A percentile compares a stretch with the other conserved stretches of the same genome.
phyloP scores from a whole-genome alignment of 202 grass and related monocot species.

The Carex arenaria region DNA sequence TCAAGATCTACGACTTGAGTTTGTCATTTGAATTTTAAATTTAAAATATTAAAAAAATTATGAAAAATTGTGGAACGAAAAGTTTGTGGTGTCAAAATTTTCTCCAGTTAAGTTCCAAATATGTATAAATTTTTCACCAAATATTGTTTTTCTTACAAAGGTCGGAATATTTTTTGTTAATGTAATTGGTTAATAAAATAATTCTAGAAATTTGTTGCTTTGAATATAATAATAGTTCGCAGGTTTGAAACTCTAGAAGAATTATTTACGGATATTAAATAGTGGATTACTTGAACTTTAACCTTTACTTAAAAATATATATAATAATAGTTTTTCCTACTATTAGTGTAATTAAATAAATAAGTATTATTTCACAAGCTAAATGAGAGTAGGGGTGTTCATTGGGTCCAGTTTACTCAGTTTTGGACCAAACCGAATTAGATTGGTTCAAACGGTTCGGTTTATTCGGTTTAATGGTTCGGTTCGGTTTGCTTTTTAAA shows the following conservation, averaged over 20 bases:
- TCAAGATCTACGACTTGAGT: background rate
- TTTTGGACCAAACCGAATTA: too few relatives aligned
- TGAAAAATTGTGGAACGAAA: background rate
- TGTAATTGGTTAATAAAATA: background rate
- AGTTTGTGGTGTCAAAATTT: background rate
- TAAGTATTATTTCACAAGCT: background rate
- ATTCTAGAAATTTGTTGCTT: background rate
- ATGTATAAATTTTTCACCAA: background rate
- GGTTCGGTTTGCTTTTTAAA: too few relatives aligned
- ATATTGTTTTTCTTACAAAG: background rate
- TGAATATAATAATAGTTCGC: too few relatives aligned
- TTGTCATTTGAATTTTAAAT: background rate
- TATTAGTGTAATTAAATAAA: background rate
- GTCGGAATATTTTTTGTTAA: background rate
- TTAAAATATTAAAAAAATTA: background rate
- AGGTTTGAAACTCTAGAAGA: too few relatives aligned
- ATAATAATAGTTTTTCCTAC: background rate
- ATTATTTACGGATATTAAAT: too few relatives aligned
- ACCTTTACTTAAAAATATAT: background rate
- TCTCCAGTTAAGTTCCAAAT: background rate
- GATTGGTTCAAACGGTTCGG: too few relatives aligned
- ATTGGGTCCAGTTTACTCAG: too few relatives aligned
- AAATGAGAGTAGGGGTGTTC: background rate
- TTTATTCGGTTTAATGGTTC: too few relatives aligned
- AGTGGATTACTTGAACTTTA: too few relatives aligned